Conservation (phyloP, 768 basidiomycete genomes). For the Dacryopinax primogenitus region DNA sequence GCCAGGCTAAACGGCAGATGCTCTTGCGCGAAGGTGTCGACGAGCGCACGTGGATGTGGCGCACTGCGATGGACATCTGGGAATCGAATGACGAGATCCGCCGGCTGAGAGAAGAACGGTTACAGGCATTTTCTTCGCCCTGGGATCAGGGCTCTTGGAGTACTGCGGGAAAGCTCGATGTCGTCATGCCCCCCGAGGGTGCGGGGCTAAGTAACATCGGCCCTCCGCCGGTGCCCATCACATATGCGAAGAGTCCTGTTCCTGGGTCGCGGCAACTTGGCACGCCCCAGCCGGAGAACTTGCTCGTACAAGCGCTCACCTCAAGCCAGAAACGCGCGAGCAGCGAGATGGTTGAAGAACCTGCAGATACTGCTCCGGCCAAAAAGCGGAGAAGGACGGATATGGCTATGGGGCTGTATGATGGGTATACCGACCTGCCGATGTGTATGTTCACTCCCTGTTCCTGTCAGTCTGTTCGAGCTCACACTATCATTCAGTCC, state of each 20-base stretch:
- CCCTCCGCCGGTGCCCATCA: neutral
- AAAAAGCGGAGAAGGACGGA: conserved; percentile 23
- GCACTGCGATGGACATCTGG: conserved; percentile 52
- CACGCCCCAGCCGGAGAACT: neutral
- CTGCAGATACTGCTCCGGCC: conserved; percentile 23
- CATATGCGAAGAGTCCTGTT: conserved; percentile 13
- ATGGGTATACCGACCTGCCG: conserved; percentile 64
- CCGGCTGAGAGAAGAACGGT: conserved; percentile 19
- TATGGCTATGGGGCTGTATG: conserved; percentile 58
- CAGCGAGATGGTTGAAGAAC: conserved; percentile 19
- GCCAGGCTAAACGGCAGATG: conserved; percentile 68
- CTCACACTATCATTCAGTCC: conserved; percentile 37
- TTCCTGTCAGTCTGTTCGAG: conserved; percentile 7
- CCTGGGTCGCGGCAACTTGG: conserved; percentile 13
- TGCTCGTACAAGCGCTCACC: conserved; percentile 10
- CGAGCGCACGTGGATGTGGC: conserved; percentile 86
- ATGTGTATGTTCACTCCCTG: conserved; percentile 42
- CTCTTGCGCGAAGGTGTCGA: conserved; percentile 67
- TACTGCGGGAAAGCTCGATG: conserved; percentile 42
- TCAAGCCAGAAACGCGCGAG: neutral
- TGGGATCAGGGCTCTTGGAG: conserved; percentile 33
- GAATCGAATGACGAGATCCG: conserved; percentile 40
- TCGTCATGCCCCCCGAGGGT: conserved; percentile 41
- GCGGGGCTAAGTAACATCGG: conserved; percentile 19
- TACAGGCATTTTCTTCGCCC: conserved; percentile 15